Base-by-base conservation (phyloP, 2,329 filamentous ascomycete species). In the Hypomyces rosellus region DNA sequence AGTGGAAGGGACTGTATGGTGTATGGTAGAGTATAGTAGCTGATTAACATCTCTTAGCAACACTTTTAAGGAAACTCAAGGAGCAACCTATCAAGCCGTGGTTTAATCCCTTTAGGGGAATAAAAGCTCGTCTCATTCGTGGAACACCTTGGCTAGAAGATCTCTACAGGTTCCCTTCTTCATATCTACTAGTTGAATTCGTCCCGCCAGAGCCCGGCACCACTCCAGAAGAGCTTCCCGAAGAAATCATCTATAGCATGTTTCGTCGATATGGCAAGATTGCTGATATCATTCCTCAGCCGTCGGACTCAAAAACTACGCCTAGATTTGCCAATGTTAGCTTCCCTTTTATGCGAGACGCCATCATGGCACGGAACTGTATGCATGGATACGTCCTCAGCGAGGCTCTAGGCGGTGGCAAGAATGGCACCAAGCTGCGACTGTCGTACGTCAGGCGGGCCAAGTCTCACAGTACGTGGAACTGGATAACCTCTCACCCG, bases 81-180 rank as follows among this genome's bases (percentile, higher is more conserved):
- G 74, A 89, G 53, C 77, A 84, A 14, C 86, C 85, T 0, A 80
- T 95, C 36, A 88, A 84, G 54, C 91, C 92, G 3, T 95, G 91
- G 88, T 96, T 93, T 73, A 95, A 85, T 58, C 90, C 90, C 0
- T 85, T 96, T 56, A 77, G 81, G 18, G 71, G 78, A 13, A 84
- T 95, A 50, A 78, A 81, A 45, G 82, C 84, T 3, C 82, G 83
- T 20, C 72, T 90, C 6, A 93, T 99, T 2, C 76, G 82, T 49
- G 93, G 93, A 9, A 82, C 84, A 18, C 93, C 93, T 0, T 99
- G 93, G 93, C 78, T 97, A 3, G 93, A 97, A 63, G 93, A 99
- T 64, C 72, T 99, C 25, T 87, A 89, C 58, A 81, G 90, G 6
- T 84, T 90, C 46, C 93, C 93, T 0, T 89, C 84, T 51, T 76